These are phyloP conservation scores for Leccinum huronense DNA, from an alignment of 1,284 basidiomycete species.

Conservation along the genomic window DNA sequence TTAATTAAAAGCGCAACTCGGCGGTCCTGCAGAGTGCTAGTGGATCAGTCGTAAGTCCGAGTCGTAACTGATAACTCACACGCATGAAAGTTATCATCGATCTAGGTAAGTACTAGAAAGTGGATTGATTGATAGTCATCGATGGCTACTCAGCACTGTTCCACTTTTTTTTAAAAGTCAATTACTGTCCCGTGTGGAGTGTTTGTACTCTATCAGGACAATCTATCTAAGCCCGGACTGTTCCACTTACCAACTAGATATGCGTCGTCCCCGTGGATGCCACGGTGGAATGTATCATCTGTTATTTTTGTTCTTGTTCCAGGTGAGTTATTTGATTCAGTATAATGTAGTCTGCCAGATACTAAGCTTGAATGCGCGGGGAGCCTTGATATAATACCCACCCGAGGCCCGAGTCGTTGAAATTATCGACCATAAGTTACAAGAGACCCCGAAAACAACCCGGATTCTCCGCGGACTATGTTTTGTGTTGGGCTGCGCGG, in stretches of 20 bases:
- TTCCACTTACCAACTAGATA: not conserved
- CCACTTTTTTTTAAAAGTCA: not conserved
- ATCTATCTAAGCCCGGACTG: not conserved
- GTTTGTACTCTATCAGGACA: no score
- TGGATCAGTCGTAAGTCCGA: not conserved
- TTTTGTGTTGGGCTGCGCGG: not conserved
- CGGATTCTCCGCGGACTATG: not conserved
- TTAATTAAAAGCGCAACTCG: not conserved
- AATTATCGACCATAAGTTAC: not conserved
- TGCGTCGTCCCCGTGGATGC: not conserved
- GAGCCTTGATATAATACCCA: not conserved
- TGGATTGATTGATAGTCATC: not conserved
- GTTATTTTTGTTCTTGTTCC: not conserved
- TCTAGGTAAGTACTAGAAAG: not conserved
- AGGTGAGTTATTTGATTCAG: not conserved
- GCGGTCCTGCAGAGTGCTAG: not conserved
- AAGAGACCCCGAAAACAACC: not conserved
- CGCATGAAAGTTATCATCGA: not conserved
- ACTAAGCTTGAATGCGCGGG: not conserved
- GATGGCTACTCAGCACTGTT: not conserved
- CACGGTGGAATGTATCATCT: not conserved
- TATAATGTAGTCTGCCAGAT: not conserved
- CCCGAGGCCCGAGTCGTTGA: not conserved
- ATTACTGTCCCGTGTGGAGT: no score
- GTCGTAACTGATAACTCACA: not conserved